Base-by-base conservation (phyloP, 2,329 filamentous ascomycete genomes). In the Fusarium newnesense region DNA sequence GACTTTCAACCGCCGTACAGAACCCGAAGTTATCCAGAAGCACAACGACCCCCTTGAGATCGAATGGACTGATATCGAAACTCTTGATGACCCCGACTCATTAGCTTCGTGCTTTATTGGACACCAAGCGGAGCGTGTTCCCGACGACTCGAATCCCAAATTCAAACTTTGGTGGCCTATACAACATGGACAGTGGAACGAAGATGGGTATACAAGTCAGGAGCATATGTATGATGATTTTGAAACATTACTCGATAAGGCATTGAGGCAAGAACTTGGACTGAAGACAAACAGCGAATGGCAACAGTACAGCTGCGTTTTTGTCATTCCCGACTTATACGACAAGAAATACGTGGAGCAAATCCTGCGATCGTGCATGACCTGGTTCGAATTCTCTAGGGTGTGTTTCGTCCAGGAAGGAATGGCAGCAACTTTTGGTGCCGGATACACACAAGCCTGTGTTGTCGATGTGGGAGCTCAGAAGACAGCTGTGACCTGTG, bases 321-420 rank as follows among this genome's bases (percentile, higher is more conserved):
- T 98, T 78, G 92, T 99, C 72, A 97, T 99, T 52, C 96, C 96
- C 0, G 96, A 99, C 80, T 87, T 99, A 15, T 99, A 98, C 83
- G 96, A 99, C 84, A 97, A 97, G 81, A 90, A 90, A 57, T 97
- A 98, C 73, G 94, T 98, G 24, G 94, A 94, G 56, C 91, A 93
- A 79, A 85, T 97, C 15, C 86, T 99, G 46, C 92, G 95, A 63
- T 94, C 96, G 67, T 90, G 96, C 76, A 92, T 98, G 85, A 92
- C 90, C 53, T 95, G 96, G 84, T 96, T 98, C 79, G 93, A 95
- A 64, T 97, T 99, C 80, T 93, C 90, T 72, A 91, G 93, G 63
- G 91, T 98, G 54, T 97, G 94, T 80, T 97, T 99, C 79, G 95
- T 98, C 67, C 96, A 99, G 81, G 96, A 99, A 83, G 97, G 95